Percentiles rank a stretch among this genome's conserved stretches.
Conservation (phyloP, 208 protist species). For the Leishmania gerbilli region DNA sequence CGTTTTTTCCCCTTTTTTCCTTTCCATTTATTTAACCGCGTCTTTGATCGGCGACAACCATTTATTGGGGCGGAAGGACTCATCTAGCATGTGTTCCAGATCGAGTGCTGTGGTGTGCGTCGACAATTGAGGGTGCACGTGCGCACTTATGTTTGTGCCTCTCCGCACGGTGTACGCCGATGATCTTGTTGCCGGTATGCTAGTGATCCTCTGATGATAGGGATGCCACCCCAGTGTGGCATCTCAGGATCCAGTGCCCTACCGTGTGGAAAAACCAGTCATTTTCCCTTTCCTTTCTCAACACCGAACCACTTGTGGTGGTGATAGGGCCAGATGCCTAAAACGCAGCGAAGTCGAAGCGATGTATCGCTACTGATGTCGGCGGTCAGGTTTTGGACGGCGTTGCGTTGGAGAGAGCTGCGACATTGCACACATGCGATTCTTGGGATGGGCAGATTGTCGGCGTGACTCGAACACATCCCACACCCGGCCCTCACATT, state of each 20-base stretch:
- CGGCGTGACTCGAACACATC: neutral
- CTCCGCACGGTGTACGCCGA: neutral
- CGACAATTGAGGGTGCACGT: neutral
- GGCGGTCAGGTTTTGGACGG: neutral
- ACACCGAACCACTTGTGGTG: neutral
- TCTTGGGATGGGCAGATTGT: neutral
- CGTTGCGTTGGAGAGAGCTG: neutral
- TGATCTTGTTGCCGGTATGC: neutral
- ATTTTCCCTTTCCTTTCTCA: neutral
- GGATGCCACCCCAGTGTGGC: neutral
- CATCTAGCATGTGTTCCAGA: neutral
- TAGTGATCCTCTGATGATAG: neutral
- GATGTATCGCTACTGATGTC: neutral
- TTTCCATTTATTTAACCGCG: conserved; percentile 12
- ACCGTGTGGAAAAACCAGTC: neutral
- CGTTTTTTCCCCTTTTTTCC: conserved; percentile 9
- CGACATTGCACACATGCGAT: neutral
- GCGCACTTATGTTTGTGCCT: neutral
- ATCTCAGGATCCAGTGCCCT: neutral
- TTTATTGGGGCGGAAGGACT: neutral
- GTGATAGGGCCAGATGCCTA: neutral
- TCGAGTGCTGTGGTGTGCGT: neutral
- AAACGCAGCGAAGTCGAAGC: neutral
- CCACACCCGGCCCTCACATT: too few relatives aligned
- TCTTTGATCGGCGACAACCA: neutral